Percentiles rank a stretch among this genome's conserved stretches.
Conservation (phyloP, 352 stramenopile species). For the Nothophytophthora sp. region DNA sequence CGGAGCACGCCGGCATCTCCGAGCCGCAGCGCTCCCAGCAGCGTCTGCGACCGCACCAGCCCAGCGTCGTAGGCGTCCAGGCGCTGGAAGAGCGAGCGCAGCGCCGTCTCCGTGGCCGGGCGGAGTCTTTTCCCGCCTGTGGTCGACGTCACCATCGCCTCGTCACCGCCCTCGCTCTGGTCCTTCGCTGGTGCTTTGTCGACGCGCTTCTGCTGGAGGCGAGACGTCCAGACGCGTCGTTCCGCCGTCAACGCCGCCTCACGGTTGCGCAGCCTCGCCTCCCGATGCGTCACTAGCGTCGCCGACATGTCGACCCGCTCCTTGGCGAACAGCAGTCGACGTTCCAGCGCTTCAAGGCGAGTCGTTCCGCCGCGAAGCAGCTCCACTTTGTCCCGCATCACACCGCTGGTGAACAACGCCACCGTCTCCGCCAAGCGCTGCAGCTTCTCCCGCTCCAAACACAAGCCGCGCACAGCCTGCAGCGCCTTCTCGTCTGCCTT, state of each 20-base stretch:
- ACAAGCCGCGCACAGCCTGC: conserved; percentile 47
- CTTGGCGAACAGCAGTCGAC: conserved; percentile 32
- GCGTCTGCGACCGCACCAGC: conserved; percentile 29
- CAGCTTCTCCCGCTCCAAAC: conserved; percentile 47
- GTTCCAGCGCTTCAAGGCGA: conserved; percentile 43
- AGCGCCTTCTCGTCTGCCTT: conserved; percentile 45
- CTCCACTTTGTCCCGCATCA: conserved; percentile 54
- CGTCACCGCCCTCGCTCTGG: conserved; percentile 5
- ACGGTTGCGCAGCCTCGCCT: conserved; percentile 62
- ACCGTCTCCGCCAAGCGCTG: conserved; percentile 46
- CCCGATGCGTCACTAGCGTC: conserved; percentile 46
- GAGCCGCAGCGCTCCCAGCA: conserved; percentile 42
- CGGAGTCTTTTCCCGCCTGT: conserved; percentile 33
- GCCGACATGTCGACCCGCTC: conserved; percentile 47
- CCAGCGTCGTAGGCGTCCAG: conserved; percentile 68
- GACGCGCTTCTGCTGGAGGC: conserved; percentile 24
- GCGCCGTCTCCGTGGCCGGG: conserved; percentile 48
- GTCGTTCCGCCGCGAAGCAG: conserved; percentile 23
- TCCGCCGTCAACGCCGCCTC: conserved; percentile 59
- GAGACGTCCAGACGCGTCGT: conserved; percentile 35
- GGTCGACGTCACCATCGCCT: background rate
- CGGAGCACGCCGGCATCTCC: conserved; percentile 31
- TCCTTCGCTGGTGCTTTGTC: conserved; percentile 2
- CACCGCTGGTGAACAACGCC: conserved; percentile 41
- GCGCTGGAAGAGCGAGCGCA: conserved; percentile 64